Evolutionary conservation across 2,329 filamentous ascomycete genomes (phyloP).

Genomic region (Fusarium mexicanum): DNA sequence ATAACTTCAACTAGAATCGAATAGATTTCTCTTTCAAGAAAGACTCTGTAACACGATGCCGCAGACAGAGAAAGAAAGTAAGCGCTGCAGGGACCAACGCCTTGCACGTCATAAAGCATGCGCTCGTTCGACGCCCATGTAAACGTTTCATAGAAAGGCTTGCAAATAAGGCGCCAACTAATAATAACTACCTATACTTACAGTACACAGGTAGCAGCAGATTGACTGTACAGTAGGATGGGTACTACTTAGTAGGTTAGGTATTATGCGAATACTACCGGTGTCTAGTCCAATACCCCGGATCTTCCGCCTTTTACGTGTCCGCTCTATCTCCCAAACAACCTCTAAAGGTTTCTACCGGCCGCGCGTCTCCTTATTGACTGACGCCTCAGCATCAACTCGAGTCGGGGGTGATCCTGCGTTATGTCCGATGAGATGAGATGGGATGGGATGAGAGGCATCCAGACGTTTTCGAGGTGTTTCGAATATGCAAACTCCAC

Average conservation of each 20-base stretch:
- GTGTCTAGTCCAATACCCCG: neutral
- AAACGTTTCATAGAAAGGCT: neutral
- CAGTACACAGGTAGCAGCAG: neutral
- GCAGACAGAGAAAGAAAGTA: neutral
- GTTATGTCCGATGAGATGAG: neutral
- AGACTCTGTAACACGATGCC: neutral
- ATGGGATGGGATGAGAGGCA: neutral
- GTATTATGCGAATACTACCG: neutral
- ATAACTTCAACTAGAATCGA: neutral
- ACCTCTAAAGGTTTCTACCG: neutral
- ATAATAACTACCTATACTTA: neutral
- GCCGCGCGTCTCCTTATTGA: constrained; percentile 17
- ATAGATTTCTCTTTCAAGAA: neutral
- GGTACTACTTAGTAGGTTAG: neutral
- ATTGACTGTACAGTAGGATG: neutral
- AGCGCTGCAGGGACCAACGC: constrained; percentile 3
- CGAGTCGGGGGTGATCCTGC: neutral
- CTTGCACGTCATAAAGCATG: constrained; percentile 4
- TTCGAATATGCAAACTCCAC: constrained; percentile 11
- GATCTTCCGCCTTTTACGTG: neutral
- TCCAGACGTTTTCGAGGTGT: constrained; percentile 5
- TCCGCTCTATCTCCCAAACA: neutral
- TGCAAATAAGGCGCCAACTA: neutral
- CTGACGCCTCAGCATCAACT: neutral
- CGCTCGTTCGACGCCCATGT: neutral